A percentile compares a stretch with the other conserved stretches of the same genome.
phyloP scores from a whole-genome alignment of 257 asterid species.

The Rubia yunnanensis region DNA sequence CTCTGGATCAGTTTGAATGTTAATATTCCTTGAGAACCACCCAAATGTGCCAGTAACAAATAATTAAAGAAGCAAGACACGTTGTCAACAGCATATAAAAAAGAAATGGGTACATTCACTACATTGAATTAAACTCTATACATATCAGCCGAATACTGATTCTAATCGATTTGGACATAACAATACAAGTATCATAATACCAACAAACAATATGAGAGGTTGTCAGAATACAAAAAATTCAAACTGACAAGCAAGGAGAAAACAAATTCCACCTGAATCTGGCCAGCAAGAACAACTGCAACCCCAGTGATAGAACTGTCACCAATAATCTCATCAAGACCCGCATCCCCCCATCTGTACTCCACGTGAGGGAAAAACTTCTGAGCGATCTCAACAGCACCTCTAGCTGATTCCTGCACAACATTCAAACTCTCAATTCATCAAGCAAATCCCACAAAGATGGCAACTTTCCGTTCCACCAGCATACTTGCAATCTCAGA shows the following conservation, averaged over 20 bases:
- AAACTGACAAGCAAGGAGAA: background rate
- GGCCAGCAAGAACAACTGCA: constrained; percentile 89
- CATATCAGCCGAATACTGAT: background rate
- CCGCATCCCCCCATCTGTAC: constrained; percentile 87
- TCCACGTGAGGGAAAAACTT: constrained; percentile 68
- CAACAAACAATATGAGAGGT: background rate
- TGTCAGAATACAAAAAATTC: background rate
- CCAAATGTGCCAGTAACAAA: background rate
- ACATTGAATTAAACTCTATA: background rate
- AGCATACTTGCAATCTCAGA: background rate
- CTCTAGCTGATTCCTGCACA: constrained; percentile 68
- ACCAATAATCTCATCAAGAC: constrained; percentile 65
- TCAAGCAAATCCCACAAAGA: background rate
- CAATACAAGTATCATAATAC: background rate
- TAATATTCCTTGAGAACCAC: background rate
- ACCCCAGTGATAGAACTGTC: constrained; percentile 69
- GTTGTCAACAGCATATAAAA: background rate
- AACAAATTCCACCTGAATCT: constrained; percentile 45
- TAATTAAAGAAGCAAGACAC: background rate
- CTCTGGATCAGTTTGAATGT: background rate
- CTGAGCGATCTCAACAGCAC: constrained; percentile 71
- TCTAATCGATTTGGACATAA: no score
- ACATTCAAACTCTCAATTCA: constrained; percentile 1
- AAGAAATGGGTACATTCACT: background rate
- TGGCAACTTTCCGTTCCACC: background rate